These are phyloP conservation scores for Diplotaxis tenuifolia DNA, from an alignment of 345 rosid genomes.

Conservation along the genomic window DNA sequence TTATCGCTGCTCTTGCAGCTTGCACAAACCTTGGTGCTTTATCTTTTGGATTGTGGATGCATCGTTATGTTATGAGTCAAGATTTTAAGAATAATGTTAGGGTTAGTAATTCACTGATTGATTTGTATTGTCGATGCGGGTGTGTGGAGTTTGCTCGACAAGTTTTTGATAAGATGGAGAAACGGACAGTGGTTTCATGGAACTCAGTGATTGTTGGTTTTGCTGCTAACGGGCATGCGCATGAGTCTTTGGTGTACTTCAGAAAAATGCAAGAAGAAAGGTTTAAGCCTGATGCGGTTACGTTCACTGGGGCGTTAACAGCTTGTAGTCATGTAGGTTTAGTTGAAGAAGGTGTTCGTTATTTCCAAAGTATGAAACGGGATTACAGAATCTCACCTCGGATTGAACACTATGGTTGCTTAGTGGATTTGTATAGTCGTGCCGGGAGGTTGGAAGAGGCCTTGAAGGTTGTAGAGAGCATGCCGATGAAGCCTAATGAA, in stretches of 20 bases:
- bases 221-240: conserved; percentile 55
- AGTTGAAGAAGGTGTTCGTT: conserved; percentile 56
- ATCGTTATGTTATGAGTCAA: conserved; percentile 46
- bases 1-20: conserved; percentile 61
- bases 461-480: conserved; percentile 46
- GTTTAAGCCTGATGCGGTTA: conserved; percentile 62
- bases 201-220: conserved; percentile 67
- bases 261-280: conserved; percentile 56
- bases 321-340: conserved; percentile 76
- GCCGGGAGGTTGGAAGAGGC: conserved; percentile 82
- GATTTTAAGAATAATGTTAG: conserved; percentile 47
- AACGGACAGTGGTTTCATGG: conserved; percentile 71
- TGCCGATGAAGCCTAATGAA: conserved; percentile 81
- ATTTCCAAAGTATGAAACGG: conserved; percentile 53
- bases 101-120: conserved; percentile 62
- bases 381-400: conserved; percentile 53
- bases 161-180: conserved; percentile 58
- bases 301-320: conserved; percentile 66
- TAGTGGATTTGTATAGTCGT: conserved; percentile 81
- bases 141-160: conserved; percentile 57
- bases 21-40: conserved; percentile 60
- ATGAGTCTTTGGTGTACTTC: conserved; percentile 55
- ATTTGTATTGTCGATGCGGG: conserved; percentile 76
- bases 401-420: conserved; percentile 83
- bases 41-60: conserved; percentile 56